These are phyloP conservation scores for Ophiorrhiza pumila DNA, from an alignment of 257 asterid genomes.

Conservation along the genomic window DNA sequence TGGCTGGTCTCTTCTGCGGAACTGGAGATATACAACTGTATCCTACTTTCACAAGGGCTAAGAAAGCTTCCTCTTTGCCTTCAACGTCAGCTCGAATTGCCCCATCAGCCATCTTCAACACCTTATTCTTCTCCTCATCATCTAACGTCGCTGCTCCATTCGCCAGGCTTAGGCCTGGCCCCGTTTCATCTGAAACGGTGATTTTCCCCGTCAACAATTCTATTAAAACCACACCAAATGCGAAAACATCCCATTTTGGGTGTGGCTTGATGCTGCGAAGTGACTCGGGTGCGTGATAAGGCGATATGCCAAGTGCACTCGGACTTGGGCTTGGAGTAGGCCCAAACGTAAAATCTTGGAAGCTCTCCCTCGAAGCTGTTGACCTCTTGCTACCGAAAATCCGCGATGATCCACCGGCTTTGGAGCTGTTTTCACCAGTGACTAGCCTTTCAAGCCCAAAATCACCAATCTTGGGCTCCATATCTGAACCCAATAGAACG, in stretches of 20 bases:
- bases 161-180: slow-evolving; percentile 36
- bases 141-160: slow-evolving; percentile 33
- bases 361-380: slow-evolving; percentile 76
- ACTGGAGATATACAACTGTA: slow-evolving; percentile 57
- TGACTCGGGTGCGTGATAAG: slow-evolving; percentile 87
- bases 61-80: slow-evolving; percentile 74
- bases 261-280: slow-evolving; percentile 85
- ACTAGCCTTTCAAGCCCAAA: slow-evolving; percentile 89
- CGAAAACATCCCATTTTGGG: slow-evolving; percentile 84
- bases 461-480: slow-evolving; percentile 94
- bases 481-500: slow-evolving; percentile 59
- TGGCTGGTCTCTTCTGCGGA: slow-evolving; percentile 85
- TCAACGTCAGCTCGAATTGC: slow-evolving; percentile 81
- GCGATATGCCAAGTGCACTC: slow-evolving; percentile 61
- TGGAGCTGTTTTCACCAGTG: slow-evolving; percentile 56
- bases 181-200: slow-evolving; percentile 60
- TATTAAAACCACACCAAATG: slow-evolving; percentile 70
- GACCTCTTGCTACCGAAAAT: slow-evolving; percentile 89
- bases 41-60: slow-evolving; percentile 66
- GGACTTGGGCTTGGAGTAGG: slow-evolving; percentile 90
- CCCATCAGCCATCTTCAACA: slow-evolving; percentile 64
- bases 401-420: slow-evolving; percentile 66
- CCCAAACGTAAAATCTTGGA: slow-evolving; percentile 55
- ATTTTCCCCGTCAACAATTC: slow-evolving; percentile 76
- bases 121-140: slow-evolving; percentile 49